phyloP scores from a whole-genome alignment of 225 moss, liverwort and hornwort species.

The Sphagnum tenellum region DNA sequence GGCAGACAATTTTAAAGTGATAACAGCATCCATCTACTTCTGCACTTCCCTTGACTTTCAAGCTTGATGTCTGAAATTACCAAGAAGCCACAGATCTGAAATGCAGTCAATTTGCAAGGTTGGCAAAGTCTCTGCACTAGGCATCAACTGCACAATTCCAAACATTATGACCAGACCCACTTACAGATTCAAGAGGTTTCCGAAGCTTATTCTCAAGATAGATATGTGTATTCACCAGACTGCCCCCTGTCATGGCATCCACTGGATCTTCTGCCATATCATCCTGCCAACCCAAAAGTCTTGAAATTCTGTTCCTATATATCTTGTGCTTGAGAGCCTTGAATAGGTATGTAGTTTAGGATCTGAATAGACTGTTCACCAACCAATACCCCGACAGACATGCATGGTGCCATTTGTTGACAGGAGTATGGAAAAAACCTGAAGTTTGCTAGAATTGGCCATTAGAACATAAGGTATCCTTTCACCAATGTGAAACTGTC shows the following conservation, averaged over 20 bases:
- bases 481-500: conserved; percentile 60
- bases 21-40: no score
- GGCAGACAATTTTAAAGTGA: no score
- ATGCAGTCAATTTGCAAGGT: no score
- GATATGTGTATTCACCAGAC: conserved; percentile 48
- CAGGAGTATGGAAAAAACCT: conserved; percentile 13
- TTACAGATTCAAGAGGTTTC: conserved; percentile 59
- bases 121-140: no score
- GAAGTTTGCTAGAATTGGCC: conserved; percentile 57
- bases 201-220: conserved; percentile 63
- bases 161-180: neutral
- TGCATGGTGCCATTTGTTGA: neutral
- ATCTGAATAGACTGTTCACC: no score
- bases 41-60: no score
- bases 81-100: no score
- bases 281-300: conserved; percentile 31
- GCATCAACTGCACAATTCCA: no score
- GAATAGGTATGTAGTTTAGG: no score
- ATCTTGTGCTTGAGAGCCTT: no score
- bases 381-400: no score
- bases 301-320: conserved; percentile 1
- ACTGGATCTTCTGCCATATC: conserved; percentile 61
- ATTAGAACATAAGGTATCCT: conserved; percentile 45
- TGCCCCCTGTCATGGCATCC: conserved; percentile 38
- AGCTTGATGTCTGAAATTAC: no score